phyloP scores from a whole-genome alignment of 1,284 basidiomycete species.

The Psilocybe mexicana region DNA sequence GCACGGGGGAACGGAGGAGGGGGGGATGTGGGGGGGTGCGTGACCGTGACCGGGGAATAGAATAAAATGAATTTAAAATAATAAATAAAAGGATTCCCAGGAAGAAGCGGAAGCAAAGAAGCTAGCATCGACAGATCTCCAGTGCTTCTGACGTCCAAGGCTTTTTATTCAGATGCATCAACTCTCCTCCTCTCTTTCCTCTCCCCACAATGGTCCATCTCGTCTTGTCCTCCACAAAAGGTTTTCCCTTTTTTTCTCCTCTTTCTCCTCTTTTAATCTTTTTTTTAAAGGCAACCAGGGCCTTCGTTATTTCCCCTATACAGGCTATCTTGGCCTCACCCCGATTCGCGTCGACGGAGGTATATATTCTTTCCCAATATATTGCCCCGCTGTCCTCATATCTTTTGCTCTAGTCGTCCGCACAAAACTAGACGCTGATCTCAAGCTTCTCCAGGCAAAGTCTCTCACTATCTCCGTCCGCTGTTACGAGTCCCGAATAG shows the following conservation, averaged over 20 bases:
- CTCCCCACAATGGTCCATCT: slow-evolving; percentile 61
- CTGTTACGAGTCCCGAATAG: slow-evolving; percentile 75
- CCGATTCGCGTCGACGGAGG: slow-evolving; percentile 77
- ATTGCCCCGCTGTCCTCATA: slow-evolving; percentile 5
- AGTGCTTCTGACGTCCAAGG: slow-evolving; percentile 35
- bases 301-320: slow-evolving; percentile 70
- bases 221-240: slow-evolving; percentile 48
- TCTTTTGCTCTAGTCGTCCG: slow-evolving; percentile 51
- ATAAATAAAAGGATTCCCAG: slow-evolving; percentile 24
- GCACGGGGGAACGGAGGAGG: slow-evolving; percentile 11
- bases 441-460: slow-evolving; percentile 61
- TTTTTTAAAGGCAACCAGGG: slow-evolving; percentile 57
- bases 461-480: slow-evolving; percentile 67
- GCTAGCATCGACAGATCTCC: slow-evolving; percentile 33
- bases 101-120: slow-evolving; percentile 34
- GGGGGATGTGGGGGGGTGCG: slow-evolving; percentile 6
- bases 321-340: slow-evolving; percentile 78
- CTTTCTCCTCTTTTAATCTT: slow-evolving; percentile 18
- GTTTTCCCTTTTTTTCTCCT: slow-evolving; percentile 22
- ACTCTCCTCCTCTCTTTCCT: slow-evolving; percentile 29
- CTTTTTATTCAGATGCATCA: slow-evolving; percentile 41
- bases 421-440: slow-evolving; percentile 70
- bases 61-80: slow-evolving; percentile 1
- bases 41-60: slow-evolving; percentile 26
- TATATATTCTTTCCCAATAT: slow-evolving; percentile 39